Evolutionary conservation across 495 filamentous ascomycete genomes (phyloP), one percentile per base, ranked within the genome.

Genomic region (Neurospora sp.): DNA sequence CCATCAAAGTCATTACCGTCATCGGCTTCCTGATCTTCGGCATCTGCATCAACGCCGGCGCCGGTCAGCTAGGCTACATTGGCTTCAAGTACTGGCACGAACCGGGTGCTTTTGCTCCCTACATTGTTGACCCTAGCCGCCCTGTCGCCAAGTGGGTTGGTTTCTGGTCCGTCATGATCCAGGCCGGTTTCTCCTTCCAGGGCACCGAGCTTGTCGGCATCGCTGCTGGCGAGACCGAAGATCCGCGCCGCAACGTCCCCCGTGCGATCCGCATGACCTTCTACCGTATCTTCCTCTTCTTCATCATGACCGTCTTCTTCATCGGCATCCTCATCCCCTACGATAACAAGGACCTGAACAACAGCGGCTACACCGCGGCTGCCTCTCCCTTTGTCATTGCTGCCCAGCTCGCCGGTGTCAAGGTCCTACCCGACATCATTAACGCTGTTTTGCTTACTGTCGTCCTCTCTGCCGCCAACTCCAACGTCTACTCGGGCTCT

Each of bases 1-100:
- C 86, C 71, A 82, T 94, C 81, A 94, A 95, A 77, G 90, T 94
- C 74, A 79, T 94, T 76, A 91, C 90, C 69, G 88, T 94, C 71
- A 71, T 92, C 69, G 92, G 92, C 42, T 85, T 91, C 73, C 83
- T 92, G 73, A 86, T 92, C 72, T 85, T 90, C 42, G 89, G 85
- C 61, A 84, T 94, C 71, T 87, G 90, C 72, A 84, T 93, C 45
- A 87, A 90, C 76, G 87, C 89, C 31, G 91, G 91, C 14, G 91
- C 85, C 40, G 89, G 90, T 40, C 84, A 89, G 12, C 86, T 90
- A 40, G 88, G 90, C 59, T 83, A 87, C 53, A 79, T 91, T n/a
- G 91, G 91, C 4, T 94, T 93, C 81, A 82, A 86, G 48, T 91
- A 90, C 79, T 94, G 91, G 91, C 82, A 85, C 27, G 77, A 89